Conservation (phyloP, 1,139 yeast species). For the Pneumocystis sp. region DNA sequence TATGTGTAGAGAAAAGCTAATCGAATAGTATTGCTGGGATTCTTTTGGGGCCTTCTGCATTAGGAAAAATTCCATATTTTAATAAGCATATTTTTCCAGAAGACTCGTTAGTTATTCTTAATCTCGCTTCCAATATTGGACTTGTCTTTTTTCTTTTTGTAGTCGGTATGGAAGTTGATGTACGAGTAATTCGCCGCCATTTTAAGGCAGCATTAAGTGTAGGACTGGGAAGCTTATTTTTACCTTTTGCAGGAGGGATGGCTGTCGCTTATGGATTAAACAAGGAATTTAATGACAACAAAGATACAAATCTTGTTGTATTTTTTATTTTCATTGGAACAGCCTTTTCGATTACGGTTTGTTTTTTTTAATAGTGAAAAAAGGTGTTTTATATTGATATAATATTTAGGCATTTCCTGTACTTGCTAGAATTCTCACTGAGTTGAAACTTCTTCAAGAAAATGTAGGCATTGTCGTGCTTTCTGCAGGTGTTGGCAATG, state of each 20-base stretch:
- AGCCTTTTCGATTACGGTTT: constrained; percentile 53
- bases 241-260: constrained; percentile 68
- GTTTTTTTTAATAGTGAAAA: neutral
- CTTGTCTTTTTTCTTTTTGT: constrained; percentile 58
- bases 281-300: constrained; percentile 32
- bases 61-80: constrained; percentile 57
- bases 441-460: constrained; percentile 51
- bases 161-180: constrained; percentile 64
- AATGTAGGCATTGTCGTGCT: constrained; percentile 65
- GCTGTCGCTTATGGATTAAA: constrained; percentile 53
- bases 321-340: constrained; percentile 47
- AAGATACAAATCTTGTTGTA: constrained; percentile 20
- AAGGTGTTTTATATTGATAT: neutral
- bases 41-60: constrained; percentile 43
- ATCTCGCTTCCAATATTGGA: constrained; percentile 56
- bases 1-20: neutral
- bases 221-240: constrained; percentile 53
- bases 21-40: constrained; percentile 44
- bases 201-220: constrained; percentile 47
- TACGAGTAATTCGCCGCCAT: constrained; percentile 45
- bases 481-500: constrained; percentile 70
- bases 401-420: constrained; percentile 50
- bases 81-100: constrained; percentile 48
- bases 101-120: constrained; percentile 37
- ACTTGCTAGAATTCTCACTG: constrained; percentile 60